Percentiles rank a stretch among this genome's conserved stretches.
phyloP scores from a whole-genome alignment of 768 basidiomycete genomes.

The Leccinum disarticulatum region DNA sequence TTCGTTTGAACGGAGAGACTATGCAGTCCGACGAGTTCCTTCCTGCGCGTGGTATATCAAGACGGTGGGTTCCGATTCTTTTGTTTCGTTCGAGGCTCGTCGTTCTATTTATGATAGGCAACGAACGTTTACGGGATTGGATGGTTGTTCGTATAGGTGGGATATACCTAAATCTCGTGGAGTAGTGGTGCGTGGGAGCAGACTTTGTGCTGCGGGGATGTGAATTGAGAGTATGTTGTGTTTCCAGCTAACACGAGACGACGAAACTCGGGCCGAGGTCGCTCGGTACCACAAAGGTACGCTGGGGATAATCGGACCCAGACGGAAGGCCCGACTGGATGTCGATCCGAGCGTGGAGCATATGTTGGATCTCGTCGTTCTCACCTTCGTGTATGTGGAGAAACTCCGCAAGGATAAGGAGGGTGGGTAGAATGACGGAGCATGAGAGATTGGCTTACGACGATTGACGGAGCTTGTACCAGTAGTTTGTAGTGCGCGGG shows the following conservation, averaged over 20 bases:
- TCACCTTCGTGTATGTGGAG: slow-evolving; percentile 29
- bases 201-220: no score
- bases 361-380: slow-evolving; percentile 26
- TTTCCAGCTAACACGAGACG: slow-evolving; percentile 19
- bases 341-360: slow-evolving; percentile 15
- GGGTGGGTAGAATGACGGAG: neutral
- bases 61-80: slow-evolving; percentile 12
- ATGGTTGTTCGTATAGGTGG: slow-evolving; percentile 35
- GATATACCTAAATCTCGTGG: slow-evolving; percentile 11
- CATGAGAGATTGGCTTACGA: no score
- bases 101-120: slow-evolving; percentile 5
- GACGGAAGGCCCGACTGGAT: slow-evolving; percentile 15
- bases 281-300: slow-evolving; percentile 19
- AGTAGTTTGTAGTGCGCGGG: no score
- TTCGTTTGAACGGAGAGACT: slow-evolving; percentile 31
- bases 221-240: neutral
- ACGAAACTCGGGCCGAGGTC: slow-evolving; percentile 10
- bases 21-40: slow-evolving; percentile 25
- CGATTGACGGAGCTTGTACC: no score
- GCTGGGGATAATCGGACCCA: slow-evolving; percentile 19
- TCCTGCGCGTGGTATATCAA: slow-evolving; percentile 12
- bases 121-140: slow-evolving; percentile 31
- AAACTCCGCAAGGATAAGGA: slow-evolving; percentile 22
- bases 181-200: slow-evolving; percentile 10
- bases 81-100: neutral